Conservation (phyloP, 345 rosid genomes). For the Hevea brasiliensis region DNA sequence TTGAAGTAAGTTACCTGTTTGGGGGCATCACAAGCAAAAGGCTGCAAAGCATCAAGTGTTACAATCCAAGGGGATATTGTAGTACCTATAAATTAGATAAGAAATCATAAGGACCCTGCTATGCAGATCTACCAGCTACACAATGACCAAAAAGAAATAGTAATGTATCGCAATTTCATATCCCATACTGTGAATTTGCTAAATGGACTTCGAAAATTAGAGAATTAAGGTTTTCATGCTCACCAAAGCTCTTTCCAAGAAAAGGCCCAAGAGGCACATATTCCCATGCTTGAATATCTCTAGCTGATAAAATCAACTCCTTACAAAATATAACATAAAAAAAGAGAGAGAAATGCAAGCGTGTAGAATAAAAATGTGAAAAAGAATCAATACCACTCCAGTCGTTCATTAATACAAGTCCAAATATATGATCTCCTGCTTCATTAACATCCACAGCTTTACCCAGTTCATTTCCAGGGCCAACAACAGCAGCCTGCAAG, state of each 20-base stretch:
- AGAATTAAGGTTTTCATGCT: constrained; percentile 16
- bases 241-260: constrained; percentile 96
- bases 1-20: constrained; percentile 53
- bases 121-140: background rate
- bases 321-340: constrained; percentile 1
- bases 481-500: constrained; percentile 87
- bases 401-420: constrained; percentile 88
- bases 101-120: constrained; percentile 15
- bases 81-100: constrained; percentile 55
- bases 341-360: background rate
- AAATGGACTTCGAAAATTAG: constrained; percentile 6
- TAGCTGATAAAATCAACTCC: constrained; percentile 53
- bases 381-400: constrained; percentile 77
- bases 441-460: constrained; percentile 73
- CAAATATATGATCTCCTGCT: constrained; percentile 89
- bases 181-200: background rate
- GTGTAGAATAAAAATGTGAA: constrained; percentile 5
- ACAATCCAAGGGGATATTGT: constrained; percentile 98
- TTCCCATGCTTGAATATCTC: constrained; percentile 99
- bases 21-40: constrained; percentile 80
- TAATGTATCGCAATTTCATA: background rate
- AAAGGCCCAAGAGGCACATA: constrained; percentile 97
- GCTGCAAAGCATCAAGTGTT: constrained; percentile 87
- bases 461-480: constrained; percentile 94
- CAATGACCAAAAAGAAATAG: background rate